Evolutionary conservation across 2,329 filamentous ascomycete genomes (phyloP), one percentile per base, ranked within the genome.

Genomic region (Alternaria gansuensis): DNA sequence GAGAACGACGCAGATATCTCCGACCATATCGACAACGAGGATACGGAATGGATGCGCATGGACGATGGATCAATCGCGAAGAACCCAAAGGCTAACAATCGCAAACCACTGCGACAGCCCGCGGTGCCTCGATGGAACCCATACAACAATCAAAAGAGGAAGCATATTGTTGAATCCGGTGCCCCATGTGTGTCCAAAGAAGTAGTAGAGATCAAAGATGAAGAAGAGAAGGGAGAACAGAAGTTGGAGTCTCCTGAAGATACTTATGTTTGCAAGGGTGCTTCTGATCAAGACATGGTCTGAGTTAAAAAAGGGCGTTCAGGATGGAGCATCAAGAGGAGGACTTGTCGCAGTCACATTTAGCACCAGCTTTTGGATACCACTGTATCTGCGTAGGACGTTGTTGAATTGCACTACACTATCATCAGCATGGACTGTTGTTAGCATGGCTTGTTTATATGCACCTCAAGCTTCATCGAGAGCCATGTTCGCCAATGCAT

Each of bases 1-100:
- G 77, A 78, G 55, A 76, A 73, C 40, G 70, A 75, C 36, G 72
- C 70, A 2, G 74, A 77, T 46, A 76, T 79, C 14, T 77, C 75
- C 0, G 76, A 78, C 51, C 72, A 77, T 43, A 63, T 77, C 10
- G 76, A 78, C 39, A 71, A 72, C 4, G 67, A 69, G 34, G 73
- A 76, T 5, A 78, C 75, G 3, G 68, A 69, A 24, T 77, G 74
- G 63, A 72, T 76, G 44, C 73, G 76, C 48, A 74, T 76, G 70
- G 73, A 76, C 41, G 72, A 77, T 51, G 76, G 76, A 0, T 75
- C 73, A 8, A 78, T 78, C 24, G 57, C 76, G 24, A 77, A 71
- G 57, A 77, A 77, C 24, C 73, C 74, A 4, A 73, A 71, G 26
- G 71, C 72, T 8, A 71, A 57, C 44, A 76, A 76, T 31, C 70